Percentiles rank a stretch among this genome's conserved stretches.
Evolutionary conservation across 1,139 yeast species (phyloP).

Genomic region (Eremothecium cymbalariae): DNA sequence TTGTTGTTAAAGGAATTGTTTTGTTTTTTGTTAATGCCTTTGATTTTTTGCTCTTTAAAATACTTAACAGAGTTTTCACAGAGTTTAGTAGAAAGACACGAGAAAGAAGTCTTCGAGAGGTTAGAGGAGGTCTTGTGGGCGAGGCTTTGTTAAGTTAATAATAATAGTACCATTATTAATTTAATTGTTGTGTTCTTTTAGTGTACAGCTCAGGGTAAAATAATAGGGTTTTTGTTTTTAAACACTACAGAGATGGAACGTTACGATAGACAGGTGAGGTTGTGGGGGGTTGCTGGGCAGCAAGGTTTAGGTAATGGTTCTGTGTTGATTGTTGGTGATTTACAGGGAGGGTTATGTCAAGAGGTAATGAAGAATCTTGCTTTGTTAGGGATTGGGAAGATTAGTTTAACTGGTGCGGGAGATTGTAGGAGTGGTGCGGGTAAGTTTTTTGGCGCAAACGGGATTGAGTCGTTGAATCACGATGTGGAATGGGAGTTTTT

Average conservation of each 20-base stretch:
- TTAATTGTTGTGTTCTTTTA: too few species aligned
- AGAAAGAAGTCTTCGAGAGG: too few species aligned
- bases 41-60: too few species aligned
- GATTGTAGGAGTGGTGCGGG: neutral
- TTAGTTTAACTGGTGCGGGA: conserved; percentile 49
- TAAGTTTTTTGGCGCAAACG: conserved; percentile 2
- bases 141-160: too few species aligned
- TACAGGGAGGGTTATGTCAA: conserved; percentile 42
- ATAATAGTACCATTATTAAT: too few species aligned
- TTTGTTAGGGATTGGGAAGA: conserved; percentile 67
- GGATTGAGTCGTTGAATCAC: neutral
- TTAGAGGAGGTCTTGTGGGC: too few species aligned
- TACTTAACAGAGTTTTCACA: too few species aligned
- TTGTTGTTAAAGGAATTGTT: too few species aligned
- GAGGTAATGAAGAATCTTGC: conserved; percentile 74
- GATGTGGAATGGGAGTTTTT: conserved; percentile 1
- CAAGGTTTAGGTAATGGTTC: conserved; percentile 47
- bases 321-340: conserved; percentile 55
- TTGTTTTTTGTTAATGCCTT: too few species aligned
- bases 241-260: conserved; percentile 33
- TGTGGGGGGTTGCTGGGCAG: conserved; percentile 85
- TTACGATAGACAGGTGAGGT: conserved; percentile 81
- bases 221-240: too few species aligned
- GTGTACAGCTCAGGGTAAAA: too few species aligned
- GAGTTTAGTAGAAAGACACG: too few species aligned